Percentiles rank a stretch among this genome's conserved stretches.
phyloP scores from a whole-genome alignment of 2,329 filamentous ascomycete species.

The Aureobasidium sp. region DNA sequence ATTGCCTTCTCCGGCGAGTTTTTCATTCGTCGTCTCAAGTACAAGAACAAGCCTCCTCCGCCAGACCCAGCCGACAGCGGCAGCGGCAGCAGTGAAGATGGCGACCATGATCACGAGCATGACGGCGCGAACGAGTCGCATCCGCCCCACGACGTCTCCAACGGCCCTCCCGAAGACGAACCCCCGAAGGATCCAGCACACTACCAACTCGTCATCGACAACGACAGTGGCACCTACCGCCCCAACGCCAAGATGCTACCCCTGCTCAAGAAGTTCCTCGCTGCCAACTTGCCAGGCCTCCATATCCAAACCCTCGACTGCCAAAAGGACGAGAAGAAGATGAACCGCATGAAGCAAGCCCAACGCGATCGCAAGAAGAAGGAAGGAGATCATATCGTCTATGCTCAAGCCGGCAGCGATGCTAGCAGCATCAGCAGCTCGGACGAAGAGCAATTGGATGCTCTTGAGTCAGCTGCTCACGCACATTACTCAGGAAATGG shows the following conservation, averaged over 20 bases:
- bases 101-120: conserved; percentile 12
- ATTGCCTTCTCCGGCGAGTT: conserved; percentile 92
- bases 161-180: conserved; percentile 37
- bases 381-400: conserved; percentile 46
- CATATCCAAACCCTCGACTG: conserved; percentile 69
- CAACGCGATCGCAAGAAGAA: conserved; percentile 69
- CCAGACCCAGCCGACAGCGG: conserved; percentile 41
- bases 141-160: conserved; percentile 42
- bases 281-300: conserved; percentile 68
- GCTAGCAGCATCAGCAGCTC: conserved; percentile 45
- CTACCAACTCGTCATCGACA: conserved; percentile 90
- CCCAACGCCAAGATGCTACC: conserved; percentile 73
- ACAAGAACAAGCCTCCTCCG: conserved; percentile 33
- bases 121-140: conserved; percentile 31
- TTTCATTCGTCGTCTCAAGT: conserved; percentile 66
- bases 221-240: conserved; percentile 88
- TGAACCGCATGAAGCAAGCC: conserved; percentile 66
- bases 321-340: conserved; percentile 60
- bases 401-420: conserved; percentile 42
- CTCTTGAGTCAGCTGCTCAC: background rate
- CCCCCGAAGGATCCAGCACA: conserved; percentile 47
- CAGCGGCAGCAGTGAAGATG: conserved; percentile 26
- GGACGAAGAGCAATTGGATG: conserved; percentile 53
- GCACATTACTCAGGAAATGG: too few relatives aligned
- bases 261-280: conserved; percentile 61